These are phyloP conservation scores for Beauveria sp. DNA, from an alignment of 2,329 filamentous ascomycete species.

Conservation along the genomic window DNA sequence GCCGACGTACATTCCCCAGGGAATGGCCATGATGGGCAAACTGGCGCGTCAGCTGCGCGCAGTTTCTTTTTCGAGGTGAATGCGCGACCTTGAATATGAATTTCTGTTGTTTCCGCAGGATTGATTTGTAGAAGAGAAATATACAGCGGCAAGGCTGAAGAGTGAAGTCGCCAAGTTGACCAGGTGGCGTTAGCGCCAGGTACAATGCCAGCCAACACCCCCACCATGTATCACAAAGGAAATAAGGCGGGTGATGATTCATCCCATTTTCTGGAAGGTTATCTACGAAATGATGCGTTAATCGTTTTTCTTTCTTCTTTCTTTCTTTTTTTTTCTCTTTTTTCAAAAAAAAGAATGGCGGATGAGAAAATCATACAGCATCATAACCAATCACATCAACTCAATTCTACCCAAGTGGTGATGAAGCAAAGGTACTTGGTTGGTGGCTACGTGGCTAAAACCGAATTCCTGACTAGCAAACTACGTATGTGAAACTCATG, in stretches of 20 bases:
- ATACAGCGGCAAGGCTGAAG: background rate
- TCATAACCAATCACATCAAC: too few species aligned
- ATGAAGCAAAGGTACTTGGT: too few species aligned
- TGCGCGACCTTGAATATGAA: background rate
- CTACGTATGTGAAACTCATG: too few species aligned
- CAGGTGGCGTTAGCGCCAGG: conserved; percentile 7
- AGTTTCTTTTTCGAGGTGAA: background rate
- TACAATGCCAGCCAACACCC: background rate
- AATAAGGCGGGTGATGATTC: background rate
- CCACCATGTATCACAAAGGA: background rate
- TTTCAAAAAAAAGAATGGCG: too few species aligned
- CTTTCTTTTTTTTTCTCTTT: too few species aligned
- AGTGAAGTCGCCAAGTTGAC: background rate
- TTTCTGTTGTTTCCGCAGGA: background rate
- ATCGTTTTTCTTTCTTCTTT: too few species aligned
- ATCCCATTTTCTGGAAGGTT: too few species aligned
- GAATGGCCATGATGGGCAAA: conserved; percentile 8
- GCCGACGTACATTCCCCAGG: conserved; percentile 15
- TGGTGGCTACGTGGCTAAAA: too few species aligned
- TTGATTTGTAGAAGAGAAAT: background rate
- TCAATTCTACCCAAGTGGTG: too few species aligned
- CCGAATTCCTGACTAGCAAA: too few species aligned
- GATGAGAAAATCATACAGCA: too few species aligned
- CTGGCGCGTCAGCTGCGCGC: background rate
- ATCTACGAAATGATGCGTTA: too few species aligned